Percentiles rank a stretch among this genome's conserved stretches.
Conservation (phyloP, 108 stramenopile genomes). For the Pseudonitzschia delicatissima region DNA sequence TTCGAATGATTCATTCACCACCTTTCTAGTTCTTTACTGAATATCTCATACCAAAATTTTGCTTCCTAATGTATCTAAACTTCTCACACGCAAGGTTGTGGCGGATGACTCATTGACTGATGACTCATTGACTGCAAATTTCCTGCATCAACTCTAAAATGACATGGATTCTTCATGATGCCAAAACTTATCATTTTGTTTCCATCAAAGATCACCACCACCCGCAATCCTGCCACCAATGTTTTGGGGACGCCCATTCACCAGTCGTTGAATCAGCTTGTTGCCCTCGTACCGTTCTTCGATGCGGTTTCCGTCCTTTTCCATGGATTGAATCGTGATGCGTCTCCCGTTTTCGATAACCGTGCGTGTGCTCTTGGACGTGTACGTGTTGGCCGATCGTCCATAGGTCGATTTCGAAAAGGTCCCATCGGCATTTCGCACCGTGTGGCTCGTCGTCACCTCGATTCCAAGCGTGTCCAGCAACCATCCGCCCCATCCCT, state of each 20-base stretch:
- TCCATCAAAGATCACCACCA: not conserved
- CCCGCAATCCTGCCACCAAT: not conserved
- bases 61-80: no score
- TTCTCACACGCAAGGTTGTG: no score
- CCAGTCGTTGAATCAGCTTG: conserved; percentile 44
- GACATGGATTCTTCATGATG: no score
- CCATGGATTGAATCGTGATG: conserved; percentile 53
- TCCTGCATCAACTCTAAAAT: no score
- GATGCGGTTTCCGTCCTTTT: conserved; percentile 59
- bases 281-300: conserved; percentile 52
- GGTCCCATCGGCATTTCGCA: not conserved
- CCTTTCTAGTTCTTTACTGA: no score
- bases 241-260: conserved; percentile 44
- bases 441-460: not conserved
- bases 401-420: not conserved
- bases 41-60: no score
- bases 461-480: not conserved
- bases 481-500: conserved; percentile 2
- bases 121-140: no score
- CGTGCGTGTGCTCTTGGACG: not conserved
- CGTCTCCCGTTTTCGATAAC: conserved; percentile 32
- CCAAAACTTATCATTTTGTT: not conserved
- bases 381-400: not conserved
- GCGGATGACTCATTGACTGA: no score
- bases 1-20: no score